These are phyloP conservation scores for Tetracentron sinense DNA, from an alignment of 164 flowering plant species.

Conservation along the genomic window DNA sequence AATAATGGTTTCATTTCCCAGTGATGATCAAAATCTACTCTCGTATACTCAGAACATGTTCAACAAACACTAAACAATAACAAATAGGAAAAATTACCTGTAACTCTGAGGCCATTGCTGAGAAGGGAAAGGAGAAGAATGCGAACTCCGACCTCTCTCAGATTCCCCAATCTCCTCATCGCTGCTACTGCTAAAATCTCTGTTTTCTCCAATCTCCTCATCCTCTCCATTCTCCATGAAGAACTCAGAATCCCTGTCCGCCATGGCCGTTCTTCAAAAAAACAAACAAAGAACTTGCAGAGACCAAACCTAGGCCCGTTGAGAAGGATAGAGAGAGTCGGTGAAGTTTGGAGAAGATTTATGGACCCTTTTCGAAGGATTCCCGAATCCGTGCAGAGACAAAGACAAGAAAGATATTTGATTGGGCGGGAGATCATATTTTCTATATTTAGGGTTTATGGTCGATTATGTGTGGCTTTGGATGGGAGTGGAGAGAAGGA, in stretches of 20 bases:
- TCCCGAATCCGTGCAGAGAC: no score
- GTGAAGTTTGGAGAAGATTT: no score
- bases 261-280: no score
- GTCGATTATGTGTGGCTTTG: no score
- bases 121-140: conserved; percentile 19
- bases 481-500: no score
- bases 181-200: neutral
- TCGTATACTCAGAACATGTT: neutral
- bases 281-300: neutral
- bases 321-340: no score
- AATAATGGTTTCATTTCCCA: no score
- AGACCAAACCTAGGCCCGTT: neutral
- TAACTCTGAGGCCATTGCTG: conserved; percentile 35
- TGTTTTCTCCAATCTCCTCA: conserved; percentile 9
- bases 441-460: no score
- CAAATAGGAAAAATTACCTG: conserved; percentile 11
- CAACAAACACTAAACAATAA: neutral
- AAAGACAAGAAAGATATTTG: no score
- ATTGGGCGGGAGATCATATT: no score
- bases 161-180: conserved; percentile 2
- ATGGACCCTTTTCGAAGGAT: no score
- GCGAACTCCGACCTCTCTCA: neutral
- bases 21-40: neutral
- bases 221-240: conserved; percentile 8
- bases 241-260: conserved; percentile 15